phyloP scores from a whole-genome alignment of 805 yeast species.

The Ogataea sp. region DNA sequence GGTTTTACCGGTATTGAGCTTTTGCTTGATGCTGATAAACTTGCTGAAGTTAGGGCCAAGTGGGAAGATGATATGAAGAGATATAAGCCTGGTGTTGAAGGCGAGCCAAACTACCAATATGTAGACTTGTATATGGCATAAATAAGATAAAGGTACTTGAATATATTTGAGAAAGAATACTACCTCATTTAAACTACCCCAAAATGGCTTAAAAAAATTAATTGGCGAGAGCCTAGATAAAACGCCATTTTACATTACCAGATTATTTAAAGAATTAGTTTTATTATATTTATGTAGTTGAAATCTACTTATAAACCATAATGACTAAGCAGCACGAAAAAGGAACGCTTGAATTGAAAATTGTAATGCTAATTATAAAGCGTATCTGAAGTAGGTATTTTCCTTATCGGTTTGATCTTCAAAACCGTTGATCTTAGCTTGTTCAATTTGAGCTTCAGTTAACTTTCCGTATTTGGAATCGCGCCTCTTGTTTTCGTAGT shows the following conservation, averaged over 20 bases:
- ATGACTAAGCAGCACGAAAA: not conserved
- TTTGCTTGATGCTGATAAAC: constrained; percentile 8
- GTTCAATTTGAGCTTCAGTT: constrained; percentile 12
- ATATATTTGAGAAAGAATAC: too few species aligned
- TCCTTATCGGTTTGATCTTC: constrained; percentile 53
- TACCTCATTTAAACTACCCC: too few species aligned
- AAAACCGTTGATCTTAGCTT: constrained; percentile 35
- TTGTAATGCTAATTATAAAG: constrained; percentile 5
- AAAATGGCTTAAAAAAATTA: too few species aligned
- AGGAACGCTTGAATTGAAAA: not conserved
- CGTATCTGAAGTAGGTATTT: constrained; percentile 49
- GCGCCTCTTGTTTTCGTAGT: constrained; percentile 40
- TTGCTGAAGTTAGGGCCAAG: constrained; percentile 6
- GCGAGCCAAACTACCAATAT: constrained; percentile 2
- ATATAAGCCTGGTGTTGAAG: constrained; percentile 5
- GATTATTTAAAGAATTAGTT: too few species aligned
- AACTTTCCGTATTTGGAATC: constrained; percentile 25
- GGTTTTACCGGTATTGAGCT: constrained; percentile 13
- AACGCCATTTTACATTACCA: too few species aligned
- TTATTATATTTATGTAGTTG: too few species aligned
- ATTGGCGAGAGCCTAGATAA: too few species aligned
- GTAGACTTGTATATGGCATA: constrained; percentile 2
- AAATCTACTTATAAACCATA: too few species aligned
- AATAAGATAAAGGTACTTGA: too few species aligned
- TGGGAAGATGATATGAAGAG: constrained; percentile 10